Conservation (phyloP, 2,329 filamentous ascomycete species). For the Aspergillus pseudoviridinutans region DNA sequence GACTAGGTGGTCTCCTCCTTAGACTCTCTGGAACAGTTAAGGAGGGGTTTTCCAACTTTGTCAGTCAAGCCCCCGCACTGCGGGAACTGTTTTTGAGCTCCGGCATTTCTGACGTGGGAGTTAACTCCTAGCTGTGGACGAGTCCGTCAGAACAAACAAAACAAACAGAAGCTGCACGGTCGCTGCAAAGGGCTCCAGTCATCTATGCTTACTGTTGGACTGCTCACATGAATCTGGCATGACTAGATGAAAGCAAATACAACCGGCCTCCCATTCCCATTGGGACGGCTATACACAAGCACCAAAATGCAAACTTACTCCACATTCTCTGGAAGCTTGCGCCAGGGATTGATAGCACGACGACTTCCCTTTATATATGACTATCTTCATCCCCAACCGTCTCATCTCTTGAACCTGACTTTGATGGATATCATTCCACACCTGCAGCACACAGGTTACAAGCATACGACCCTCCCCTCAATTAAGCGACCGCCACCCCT, state of each 20-base stretch:
- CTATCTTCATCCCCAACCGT: slow-evolving; percentile 58
- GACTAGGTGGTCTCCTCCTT: not conserved
- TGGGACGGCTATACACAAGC: not conserved
- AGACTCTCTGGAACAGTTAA: not conserved
- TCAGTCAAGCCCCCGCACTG: not conserved
- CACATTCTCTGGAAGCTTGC: slow-evolving; percentile 37
- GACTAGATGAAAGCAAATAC: not conserved
- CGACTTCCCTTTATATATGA: slow-evolving; percentile 50
- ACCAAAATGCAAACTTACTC: slow-evolving; percentile 19
- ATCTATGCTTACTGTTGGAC: not conserved
- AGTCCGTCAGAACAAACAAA: not conserved
- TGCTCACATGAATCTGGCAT: not conserved
- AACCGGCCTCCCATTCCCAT: slow-evolving; percentile 1
- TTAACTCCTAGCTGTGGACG: not conserved
- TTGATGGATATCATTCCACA: slow-evolving; percentile 54
- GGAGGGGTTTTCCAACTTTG: not conserved
- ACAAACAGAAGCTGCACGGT: not conserved
- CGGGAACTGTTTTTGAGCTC: not conserved
- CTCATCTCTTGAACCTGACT: slow-evolving; percentile 61
- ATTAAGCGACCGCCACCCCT: slow-evolving; percentile 25
- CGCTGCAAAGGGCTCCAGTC: slow-evolving; percentile 9
- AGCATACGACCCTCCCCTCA: slow-evolving; percentile 32
- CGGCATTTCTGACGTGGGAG: not conserved
- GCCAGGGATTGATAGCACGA: slow-evolving; percentile 46
- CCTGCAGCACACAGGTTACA: slow-evolving; percentile 18